These are phyloP conservation scores for Backusella circina DNA, from an alignment of 192 early-diverging fungal genomes.

Conservation along the genomic window DNA sequence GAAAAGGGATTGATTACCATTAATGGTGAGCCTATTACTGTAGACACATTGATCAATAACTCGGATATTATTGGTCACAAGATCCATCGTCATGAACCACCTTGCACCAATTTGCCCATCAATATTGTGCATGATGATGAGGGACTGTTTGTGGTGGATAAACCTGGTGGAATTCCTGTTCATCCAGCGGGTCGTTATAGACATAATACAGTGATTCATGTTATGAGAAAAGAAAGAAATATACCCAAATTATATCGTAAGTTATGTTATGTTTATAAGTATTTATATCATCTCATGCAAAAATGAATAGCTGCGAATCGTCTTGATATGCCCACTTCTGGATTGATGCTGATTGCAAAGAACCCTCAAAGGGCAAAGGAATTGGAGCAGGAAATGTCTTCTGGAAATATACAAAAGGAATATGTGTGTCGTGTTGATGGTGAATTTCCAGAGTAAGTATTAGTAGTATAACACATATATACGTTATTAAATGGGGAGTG, in stretches of 20 bases:
- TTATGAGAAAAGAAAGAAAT: slow-evolving; percentile 61
- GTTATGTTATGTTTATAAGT: too few relatives aligned
- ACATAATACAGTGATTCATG: slow-evolving; percentile 78
- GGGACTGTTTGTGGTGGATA: slow-evolving; percentile 79
- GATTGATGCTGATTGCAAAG: slow-evolving; percentile 77
- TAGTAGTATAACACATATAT: slow-evolving; percentile 1
- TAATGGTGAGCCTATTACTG: slow-evolving; percentile 57
- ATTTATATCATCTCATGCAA: too few relatives aligned
- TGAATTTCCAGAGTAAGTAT: slow-evolving; percentile 70
- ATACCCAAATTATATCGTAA: slow-evolving; percentile 55
- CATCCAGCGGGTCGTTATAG: slow-evolving; percentile 82
- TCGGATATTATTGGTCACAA: slow-evolving; percentile 77
- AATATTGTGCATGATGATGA: slow-evolving; percentile 62
- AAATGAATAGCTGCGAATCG: slow-evolving; percentile 79
- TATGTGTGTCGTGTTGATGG: slow-evolving; percentile 89
- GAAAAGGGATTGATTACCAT: slow-evolving; percentile 75
- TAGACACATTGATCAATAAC: slow-evolving; percentile 67
- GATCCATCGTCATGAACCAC: slow-evolving; percentile 96
- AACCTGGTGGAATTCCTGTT: slow-evolving; percentile 88
- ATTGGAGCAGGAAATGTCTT: slow-evolving; percentile 62
- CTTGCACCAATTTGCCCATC: slow-evolving; percentile 63
- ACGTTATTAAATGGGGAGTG: background rate
- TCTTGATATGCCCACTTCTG: slow-evolving; percentile 92
- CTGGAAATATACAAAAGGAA: slow-evolving; percentile 74
- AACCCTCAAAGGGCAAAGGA: slow-evolving; percentile 54